Conservation (phyloP, 345 rosid genomes). For the Alliaria petiolata region DNA sequence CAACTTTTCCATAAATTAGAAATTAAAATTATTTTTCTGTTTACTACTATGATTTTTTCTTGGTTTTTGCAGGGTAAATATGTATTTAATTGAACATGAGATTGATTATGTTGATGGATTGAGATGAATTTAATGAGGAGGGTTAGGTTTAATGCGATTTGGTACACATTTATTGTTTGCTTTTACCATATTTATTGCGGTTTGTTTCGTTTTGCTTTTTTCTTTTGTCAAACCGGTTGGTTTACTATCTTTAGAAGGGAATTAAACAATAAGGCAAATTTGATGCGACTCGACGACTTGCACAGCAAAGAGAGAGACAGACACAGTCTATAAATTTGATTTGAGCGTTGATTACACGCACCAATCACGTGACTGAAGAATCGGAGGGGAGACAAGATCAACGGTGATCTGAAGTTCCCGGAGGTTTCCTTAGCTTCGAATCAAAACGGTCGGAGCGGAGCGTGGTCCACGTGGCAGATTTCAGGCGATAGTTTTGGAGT, state of each 20-base stretch:
- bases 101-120: constrained; percentile 1
- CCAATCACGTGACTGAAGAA: neutral
- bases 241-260: neutral
- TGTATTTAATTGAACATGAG: neutral
- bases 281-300: constrained; percentile 9
- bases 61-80: too few relatives aligned
- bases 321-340: neutral
- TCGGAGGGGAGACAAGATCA: constrained; percentile 9
- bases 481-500: constrained; percentile 12
- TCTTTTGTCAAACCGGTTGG: neutral
- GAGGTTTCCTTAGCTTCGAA: neutral
- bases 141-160: neutral
- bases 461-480: neutral
- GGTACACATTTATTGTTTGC: constrained; percentile 18
- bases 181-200: constrained; percentile 8
- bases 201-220: neutral
- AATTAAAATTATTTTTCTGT: too few relatives aligned
- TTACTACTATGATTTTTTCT: too few relatives aligned
- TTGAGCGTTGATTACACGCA: neutral
- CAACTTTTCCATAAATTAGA: too few relatives aligned
- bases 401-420: neutral
- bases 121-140: constrained; percentile 2
- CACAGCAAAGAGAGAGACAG: neutral
- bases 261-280: neutral
- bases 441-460: neutral